Evolutionary conservation across 805 yeast species (phyloP), one percentile per base, ranked within the genome.

Genomic region (Saccharomycodes ludwigii): DNA sequence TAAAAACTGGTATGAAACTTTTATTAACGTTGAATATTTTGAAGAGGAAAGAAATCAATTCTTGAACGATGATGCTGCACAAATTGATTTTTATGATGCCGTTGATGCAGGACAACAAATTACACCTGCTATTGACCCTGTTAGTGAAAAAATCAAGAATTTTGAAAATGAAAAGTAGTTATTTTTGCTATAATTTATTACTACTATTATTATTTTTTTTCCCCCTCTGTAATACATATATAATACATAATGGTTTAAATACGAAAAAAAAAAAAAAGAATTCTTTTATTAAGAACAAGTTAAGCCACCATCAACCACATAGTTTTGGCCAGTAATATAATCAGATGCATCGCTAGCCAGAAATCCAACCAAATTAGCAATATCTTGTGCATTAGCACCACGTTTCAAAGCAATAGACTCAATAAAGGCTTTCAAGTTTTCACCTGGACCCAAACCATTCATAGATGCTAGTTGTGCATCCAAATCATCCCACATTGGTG

Each of bases 1-100:
- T 36, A 64, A 61, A 40, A 74, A 69, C 10, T 78, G 85, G 78
- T 59, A 48, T 40, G 82, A 76, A 55, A 66, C 69, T 40, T 64
- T 64, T 61, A 68, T 61, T 27, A 71, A 74, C 19, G 82, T 74
- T 30, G 82, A 76, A 43, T 66, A 68, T 37, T 76, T 76, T 47
- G 77, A 68, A 32, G 63, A 55, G 18, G 46, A 39, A 14, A 48
- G 54, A 52, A 41, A 34, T 20, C 30, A 25, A 18, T 40, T 43
- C 9, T 32, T 45, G 32, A 34, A 32, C n/a, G n/a, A n/a, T n/a
- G n/a, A n/a, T n/a, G n/a, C n/a, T n/a, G n/a, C n/a, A n/a, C n/a
- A n/a, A n/a, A n/a, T n/a, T n/a, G n/a, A n/a, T n/a, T n/a, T n/a
- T n/a, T n/a, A n/a, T n/a, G n/a, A n/a, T n/a, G n/a, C n/a, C n/a